A percentile compares a stretch with the other conserved stretches of the same genome.
These are phyloP conservation scores for Candida khao-thaluensis DNA, from an alignment of 805 yeast genomes.

Conservation along the genomic window DNA sequence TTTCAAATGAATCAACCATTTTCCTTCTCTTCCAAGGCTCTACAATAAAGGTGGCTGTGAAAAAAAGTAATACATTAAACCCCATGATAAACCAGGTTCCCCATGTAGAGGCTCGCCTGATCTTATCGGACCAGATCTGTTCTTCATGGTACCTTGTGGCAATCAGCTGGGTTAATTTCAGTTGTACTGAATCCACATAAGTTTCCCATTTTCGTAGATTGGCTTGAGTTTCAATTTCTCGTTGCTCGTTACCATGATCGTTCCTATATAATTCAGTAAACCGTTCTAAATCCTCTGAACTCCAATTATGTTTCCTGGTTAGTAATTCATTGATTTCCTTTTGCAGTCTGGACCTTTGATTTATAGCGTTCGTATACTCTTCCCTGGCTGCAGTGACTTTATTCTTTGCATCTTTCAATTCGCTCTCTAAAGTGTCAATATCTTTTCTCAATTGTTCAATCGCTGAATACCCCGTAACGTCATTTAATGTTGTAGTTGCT, in stretches of 20 bases:
- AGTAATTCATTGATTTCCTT: constrained; percentile 82
- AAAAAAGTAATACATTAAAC: constrained; percentile 71
- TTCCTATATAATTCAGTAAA: constrained; percentile 79
- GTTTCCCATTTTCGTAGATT: constrained; percentile 55
- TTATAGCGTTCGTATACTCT: constrained; percentile 59
- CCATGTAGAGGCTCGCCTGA: constrained; percentile 92
- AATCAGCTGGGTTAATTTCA: constrained; percentile 70
- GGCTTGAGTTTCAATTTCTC: constrained; percentile 51
- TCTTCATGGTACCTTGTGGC: constrained; percentile 92
- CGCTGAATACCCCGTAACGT: constrained; percentile 85
- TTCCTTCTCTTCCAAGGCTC: constrained; percentile 94
- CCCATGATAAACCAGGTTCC: constrained; percentile 93
- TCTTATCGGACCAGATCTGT: constrained; percentile 97
- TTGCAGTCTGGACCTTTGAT: constrained; percentile 67
- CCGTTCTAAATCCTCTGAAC: constrained; percentile 70
- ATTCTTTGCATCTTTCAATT: constrained; percentile 48
- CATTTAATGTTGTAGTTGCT: constrained; percentile 73
- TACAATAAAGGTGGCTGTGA: constrained; percentile 78
- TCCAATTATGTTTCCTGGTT: constrained; percentile 84
- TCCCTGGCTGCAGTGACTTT: constrained; percentile 50
- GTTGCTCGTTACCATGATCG: constrained; percentile 71
- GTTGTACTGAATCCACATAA: constrained; percentile 66
- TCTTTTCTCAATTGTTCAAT: constrained; percentile 68
- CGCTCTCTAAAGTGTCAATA: constrained; percentile 56
- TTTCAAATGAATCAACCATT: constrained; percentile 80